Base-by-base conservation (phyloP, 2,329 filamentous ascomycete genomes). In the Emmonsiellopsis sp. region DNA sequence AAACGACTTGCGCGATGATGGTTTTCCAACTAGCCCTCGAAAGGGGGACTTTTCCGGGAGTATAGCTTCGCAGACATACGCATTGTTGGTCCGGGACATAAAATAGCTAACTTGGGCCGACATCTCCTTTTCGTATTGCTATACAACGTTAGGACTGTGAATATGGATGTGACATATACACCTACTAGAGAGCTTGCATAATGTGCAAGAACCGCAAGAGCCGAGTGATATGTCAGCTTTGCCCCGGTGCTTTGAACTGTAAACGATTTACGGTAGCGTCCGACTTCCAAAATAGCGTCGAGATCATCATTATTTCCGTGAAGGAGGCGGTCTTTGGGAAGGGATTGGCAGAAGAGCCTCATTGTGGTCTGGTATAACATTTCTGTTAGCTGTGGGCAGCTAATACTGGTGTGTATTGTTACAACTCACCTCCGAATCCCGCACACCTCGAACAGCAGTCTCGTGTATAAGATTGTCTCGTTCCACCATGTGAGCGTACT, bases 401-500 rank as follows among this genome's bases (percentile, higher is more conserved):
- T 2, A 5, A 41, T 26, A 13, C 13, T 43, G 50, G 26, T 9
- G 10, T 5, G 31, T 30, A 8, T 37, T 31, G 16, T 31, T 26
- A 10, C 37, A 43, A 51, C 59, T 49, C 62, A 72, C 71, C 60
- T 87, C 82, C 55, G 63, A 62, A 44, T 63, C 58, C 26, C 59
- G 63, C 32, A 70, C 64, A 57, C 72, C 75, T 41, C 85, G 79
- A 20, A 78, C 70, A 15, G 78, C 76, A 37, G 84, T 82, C 58
- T 87, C 80, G 8, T 75, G 67, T 1, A 88, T 65, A n/a, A 75
- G 73, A 38, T 95, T 95, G 7, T 78, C 79, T 1, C 70, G 65
- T 65, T 97, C 91, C 2, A 89, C 67, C 87, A 98, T 91, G 62
- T 87, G 88, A 35, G 91, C 79, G 67, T 92, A 96, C 58, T 73